Conservation (phyloP, 2,329 filamentous ascomycete species). For the Curvularia sp. region DNA sequence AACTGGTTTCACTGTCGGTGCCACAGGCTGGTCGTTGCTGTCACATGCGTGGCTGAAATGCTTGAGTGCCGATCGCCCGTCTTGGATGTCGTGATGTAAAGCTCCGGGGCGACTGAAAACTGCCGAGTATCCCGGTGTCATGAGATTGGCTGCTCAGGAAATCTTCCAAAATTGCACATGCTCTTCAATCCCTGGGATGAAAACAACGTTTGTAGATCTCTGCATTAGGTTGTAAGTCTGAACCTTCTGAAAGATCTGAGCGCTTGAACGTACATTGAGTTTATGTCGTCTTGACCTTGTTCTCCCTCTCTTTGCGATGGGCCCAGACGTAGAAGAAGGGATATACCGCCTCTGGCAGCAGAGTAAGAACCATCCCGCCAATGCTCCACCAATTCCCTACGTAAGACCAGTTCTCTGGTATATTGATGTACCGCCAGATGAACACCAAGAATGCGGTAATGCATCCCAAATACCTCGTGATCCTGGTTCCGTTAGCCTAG, state of each 20-base stretch:
- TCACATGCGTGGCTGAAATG: constrained; percentile 7
- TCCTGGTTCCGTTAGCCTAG: constrained; percentile 29
- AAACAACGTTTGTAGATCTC: not conserved
- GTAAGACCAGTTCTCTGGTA: constrained; percentile 50
- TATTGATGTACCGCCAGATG: constrained; percentile 51
- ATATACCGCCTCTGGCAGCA: constrained; percentile 50
- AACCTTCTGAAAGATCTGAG: not conserved
- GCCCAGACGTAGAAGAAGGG: constrained; percentile 51
- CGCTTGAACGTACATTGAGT: not conserved
- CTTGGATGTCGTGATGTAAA: constrained; percentile 13
- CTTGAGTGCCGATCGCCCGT: constrained; percentile 18
- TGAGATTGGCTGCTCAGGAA: not conserved
- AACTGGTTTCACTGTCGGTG: not conserved
- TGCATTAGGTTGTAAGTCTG: not conserved
- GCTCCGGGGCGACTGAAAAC: constrained; percentile 1
- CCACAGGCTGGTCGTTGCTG: not conserved
- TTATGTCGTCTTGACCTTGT: constrained; percentile 17
- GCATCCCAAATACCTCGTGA: constrained; percentile 51
- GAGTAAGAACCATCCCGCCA: constrained; percentile 45
- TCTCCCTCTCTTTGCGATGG: constrained; percentile 31
- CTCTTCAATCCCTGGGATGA: not conserved
- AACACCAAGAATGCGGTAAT: constrained; percentile 51
- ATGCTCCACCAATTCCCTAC: constrained; percentile 47
- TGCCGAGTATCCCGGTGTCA: constrained; percentile 7
- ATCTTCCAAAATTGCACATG: not conserved